phyloP scores from a whole-genome alignment of 805 yeast genomes.

The Candida odintsovae region DNA sequence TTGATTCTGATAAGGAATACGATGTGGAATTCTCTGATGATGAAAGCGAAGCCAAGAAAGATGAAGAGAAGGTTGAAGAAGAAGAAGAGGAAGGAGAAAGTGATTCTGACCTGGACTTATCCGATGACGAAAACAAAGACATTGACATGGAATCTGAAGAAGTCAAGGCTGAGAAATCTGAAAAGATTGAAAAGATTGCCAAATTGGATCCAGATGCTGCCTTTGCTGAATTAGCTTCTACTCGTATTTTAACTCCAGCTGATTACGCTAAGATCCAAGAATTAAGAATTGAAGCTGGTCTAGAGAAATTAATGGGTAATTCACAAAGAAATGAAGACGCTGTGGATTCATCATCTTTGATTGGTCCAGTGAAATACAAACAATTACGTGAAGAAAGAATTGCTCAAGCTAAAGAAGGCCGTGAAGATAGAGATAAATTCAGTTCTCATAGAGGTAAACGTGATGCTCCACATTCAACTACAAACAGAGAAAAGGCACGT shows the following conservation, averaged over 20 bases:
- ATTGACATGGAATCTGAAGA: slow-evolving; percentile 19
- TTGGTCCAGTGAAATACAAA: slow-evolving; percentile 73
- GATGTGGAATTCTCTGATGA: slow-evolving; percentile 48
- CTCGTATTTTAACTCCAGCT: slow-evolving; percentile 89
- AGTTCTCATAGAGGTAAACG: slow-evolving; percentile 84
- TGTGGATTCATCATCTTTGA: slow-evolving; percentile 72
- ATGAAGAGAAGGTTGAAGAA: slow-evolving; percentile 31
- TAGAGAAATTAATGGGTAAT: slow-evolving; percentile 69
- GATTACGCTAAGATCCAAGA: slow-evolving; percentile 96
- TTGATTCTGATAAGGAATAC: slow-evolving; percentile 77
- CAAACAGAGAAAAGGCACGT: slow-evolving; percentile 93
- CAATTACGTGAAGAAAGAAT: slow-evolving; percentile 87
- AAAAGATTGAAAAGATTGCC: slow-evolving; percentile 30
- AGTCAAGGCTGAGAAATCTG: slow-evolving; percentile 19
- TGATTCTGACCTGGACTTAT: slow-evolving; percentile 44
- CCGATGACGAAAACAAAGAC: slow-evolving; percentile 31
- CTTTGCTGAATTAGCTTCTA: slow-evolving; percentile 58
- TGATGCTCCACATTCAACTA: slow-evolving; percentile 76
- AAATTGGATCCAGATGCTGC: slow-evolving; percentile 35
- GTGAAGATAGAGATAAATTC: slow-evolving; percentile 86
- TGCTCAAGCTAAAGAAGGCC: slow-evolving; percentile 83
- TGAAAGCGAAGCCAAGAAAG: slow-evolving; percentile 31
- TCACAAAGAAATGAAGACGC: slow-evolving; percentile 64
- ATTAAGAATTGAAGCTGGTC: slow-evolving; percentile 77
- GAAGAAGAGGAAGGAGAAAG: slow-evolving; percentile 44